Evolutionary conservation across 2,329 filamentous ascomycete species (phyloP).

Genomic region (Cadophora sp.): DNA sequence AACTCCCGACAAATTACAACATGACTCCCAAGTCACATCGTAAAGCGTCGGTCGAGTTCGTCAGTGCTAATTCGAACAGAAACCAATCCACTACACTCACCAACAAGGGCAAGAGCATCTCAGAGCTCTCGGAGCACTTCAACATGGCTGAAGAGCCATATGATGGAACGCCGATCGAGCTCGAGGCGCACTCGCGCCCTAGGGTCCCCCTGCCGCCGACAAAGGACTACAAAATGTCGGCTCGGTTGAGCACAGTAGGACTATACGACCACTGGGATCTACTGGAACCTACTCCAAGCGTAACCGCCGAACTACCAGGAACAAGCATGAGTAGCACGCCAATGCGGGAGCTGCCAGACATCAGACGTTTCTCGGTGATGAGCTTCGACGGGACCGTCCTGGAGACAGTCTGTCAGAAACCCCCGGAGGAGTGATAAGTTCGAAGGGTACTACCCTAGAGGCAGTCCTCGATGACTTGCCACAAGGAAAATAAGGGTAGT

Average conservation of each 20-base stretch:
- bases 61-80: background rate
- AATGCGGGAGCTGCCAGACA: background rate
- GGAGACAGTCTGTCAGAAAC: background rate
- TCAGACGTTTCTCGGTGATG: constrained; percentile 14
- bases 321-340: background rate
- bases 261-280: background rate
- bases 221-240: background rate
- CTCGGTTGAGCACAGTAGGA: background rate
- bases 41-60: background rate
- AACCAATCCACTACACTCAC: background rate
- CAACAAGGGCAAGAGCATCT: background rate
- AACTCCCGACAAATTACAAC: background rate
- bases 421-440: background rate
- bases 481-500: background rate
- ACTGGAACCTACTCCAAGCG: background rate
- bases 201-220: background rate
- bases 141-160: background rate
- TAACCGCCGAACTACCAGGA: background rate
- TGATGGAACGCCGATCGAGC: constrained; percentile 5
- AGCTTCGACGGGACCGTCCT: constrained; percentile 15
- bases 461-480: background rate
- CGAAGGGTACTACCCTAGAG: background rate
- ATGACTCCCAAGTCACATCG: background rate
- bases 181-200: constrained; percentile 8
- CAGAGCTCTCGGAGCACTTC: constrained; percentile 8